Evolutionary conservation across 768 basidiomycete genomes (phyloP).

Genomic region (Naganishia randhawae): DNA sequence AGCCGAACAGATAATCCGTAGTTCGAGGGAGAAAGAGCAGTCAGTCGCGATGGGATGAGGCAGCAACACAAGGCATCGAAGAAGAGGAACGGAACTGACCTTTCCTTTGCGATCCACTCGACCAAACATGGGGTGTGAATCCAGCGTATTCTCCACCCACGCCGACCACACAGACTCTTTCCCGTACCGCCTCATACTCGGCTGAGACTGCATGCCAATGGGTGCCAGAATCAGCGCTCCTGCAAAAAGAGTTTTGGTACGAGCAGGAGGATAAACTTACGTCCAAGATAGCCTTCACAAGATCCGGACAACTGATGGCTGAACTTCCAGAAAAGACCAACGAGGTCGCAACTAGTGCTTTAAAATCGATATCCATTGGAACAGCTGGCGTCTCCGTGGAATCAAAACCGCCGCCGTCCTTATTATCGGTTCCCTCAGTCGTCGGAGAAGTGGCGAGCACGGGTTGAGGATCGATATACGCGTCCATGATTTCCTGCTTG

Average conservation of each 20-base stretch:
- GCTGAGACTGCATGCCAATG: conserved; percentile 41
- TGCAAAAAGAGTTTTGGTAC: not conserved
- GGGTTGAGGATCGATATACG: not conserved
- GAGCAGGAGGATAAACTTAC: conserved; percentile 34
- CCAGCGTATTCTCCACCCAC: conserved; percentile 38
- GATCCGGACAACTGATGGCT: conserved; percentile 44
- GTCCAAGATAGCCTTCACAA: conserved; percentile 49
- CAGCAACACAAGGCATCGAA: not conserved
- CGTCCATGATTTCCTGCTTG: conserved; percentile 15
- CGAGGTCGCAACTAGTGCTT: conserved; percentile 43
- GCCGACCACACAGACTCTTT: conserved; percentile 38
- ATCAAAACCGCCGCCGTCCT: not conserved
- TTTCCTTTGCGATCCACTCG: conserved; percentile 47
- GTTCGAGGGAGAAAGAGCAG: not conserved
- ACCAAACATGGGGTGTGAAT: conserved; percentile 46
- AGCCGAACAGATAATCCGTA: not conserved
- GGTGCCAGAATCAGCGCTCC: not conserved
- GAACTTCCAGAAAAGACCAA: conserved; percentile 48
- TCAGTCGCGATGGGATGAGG: not conserved
- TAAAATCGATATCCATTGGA: conserved; percentile 38
- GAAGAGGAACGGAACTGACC: conserved; percentile 32
- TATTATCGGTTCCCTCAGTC: not conserved
- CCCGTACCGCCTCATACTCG: conserved; percentile 40
- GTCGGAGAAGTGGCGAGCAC: not conserved
- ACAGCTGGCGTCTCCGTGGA: conserved; percentile 2